phyloP scores from a whole-genome alignment of 345 rosid species.

The Gossypium mustelinum region DNA sequence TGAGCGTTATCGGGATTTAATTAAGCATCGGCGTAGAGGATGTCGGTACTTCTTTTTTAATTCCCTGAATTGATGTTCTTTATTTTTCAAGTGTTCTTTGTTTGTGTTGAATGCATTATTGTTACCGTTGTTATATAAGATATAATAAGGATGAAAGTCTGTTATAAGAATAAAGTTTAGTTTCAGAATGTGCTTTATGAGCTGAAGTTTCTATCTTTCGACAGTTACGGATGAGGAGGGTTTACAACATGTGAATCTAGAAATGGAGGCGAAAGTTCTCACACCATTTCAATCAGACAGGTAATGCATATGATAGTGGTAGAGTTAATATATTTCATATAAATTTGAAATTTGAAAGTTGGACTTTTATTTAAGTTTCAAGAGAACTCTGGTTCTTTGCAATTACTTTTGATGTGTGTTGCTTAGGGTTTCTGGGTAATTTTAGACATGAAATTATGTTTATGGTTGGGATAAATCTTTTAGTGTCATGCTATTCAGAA shows the following conservation, averaged over 20 bases:
- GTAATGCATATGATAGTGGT: conserved; percentile 23
- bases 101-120: background rate
- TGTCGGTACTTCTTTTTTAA: conserved; percentile 91
- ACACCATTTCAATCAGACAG: conserved; percentile 56
- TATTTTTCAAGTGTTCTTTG: conserved; percentile 19
- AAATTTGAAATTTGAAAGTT: background rate
- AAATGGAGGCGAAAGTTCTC: conserved; percentile 68
- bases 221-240: conserved; percentile 79
- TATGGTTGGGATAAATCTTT: background rate
- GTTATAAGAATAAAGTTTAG: background rate
- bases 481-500: background rate
- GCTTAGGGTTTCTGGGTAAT: background rate
- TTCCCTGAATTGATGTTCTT: conserved; percentile 20
- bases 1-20: conserved; percentile 99
- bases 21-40: conserved; percentile 99
- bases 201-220: background rate
- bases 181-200: background rate
- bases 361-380: background rate
- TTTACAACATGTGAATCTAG: conserved; percentile 75
- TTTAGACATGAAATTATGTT: background rate
- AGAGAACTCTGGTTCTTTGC: background rate
- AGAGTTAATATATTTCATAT: background rate
- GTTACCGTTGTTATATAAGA: background rate
- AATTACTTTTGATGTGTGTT: background rate
- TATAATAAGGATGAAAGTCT: background rate